phyloP scores from a whole-genome alignment of 441 rosid species.

The Daphne laureola region DNA sequence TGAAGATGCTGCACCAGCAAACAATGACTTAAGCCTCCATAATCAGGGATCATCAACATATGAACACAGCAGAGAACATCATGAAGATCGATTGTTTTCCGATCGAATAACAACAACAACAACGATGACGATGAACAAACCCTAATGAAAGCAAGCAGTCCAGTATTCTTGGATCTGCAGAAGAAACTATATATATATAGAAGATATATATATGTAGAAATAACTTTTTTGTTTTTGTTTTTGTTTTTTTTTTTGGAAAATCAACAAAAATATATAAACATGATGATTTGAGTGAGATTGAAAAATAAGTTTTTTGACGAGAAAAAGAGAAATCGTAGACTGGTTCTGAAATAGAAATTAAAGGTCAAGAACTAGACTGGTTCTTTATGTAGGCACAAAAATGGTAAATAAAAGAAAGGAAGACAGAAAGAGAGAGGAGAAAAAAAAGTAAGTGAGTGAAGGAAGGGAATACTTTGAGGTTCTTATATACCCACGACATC shows the following conservation, averaged over 20 bases:
- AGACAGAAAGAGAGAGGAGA: not conserved
- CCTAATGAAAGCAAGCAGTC: too few species aligned
- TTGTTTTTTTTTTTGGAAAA: too few species aligned
- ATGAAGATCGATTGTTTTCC: constrained; percentile 7
- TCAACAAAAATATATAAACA: not conserved
- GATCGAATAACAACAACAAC: not conserved
- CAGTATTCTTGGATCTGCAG: not conserved
- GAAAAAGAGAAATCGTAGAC: not conserved
- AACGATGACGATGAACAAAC: too few species aligned
- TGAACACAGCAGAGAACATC: constrained; percentile 18
- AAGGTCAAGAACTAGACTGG: not conserved
- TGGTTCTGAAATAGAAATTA: not conserved
- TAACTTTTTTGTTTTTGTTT: not conserved
- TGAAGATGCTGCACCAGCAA: constrained; percentile 82
- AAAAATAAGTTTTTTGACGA: not conserved
- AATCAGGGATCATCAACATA: constrained; percentile 22
- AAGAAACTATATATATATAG: too few species aligned
- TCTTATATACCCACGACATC: constrained; percentile 22
- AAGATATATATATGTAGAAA: too few species aligned
- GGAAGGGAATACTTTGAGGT: constrained; percentile 16
- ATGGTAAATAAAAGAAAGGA: not conserved
- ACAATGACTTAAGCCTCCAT: constrained; percentile 33
- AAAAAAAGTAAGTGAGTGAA: constrained; percentile 9
- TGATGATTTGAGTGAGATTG: not conserved
- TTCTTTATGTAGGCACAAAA: not conserved